A percentile compares a stretch with the other conserved stretches of the same genome.
Evolutionary conservation across 116 monocot species (phyloP).

Genomic region (Posidonia oceanica): DNA sequence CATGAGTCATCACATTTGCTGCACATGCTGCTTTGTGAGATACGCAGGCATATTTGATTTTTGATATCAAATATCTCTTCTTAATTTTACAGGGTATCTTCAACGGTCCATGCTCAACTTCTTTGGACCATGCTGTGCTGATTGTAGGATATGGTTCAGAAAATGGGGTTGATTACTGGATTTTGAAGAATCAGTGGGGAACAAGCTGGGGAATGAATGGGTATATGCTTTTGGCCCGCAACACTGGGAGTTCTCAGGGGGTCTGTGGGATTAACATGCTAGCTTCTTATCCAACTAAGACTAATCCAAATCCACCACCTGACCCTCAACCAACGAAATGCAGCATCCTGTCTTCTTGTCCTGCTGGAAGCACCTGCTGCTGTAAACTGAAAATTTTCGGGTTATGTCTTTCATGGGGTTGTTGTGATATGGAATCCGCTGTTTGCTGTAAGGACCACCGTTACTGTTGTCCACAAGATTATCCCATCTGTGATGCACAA

Average conservation of each 20-base stretch:
- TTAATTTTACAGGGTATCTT: slow-evolving; percentile 62
- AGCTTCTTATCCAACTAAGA: slow-evolving; percentile 80
- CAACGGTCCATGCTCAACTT: slow-evolving; percentile 83
- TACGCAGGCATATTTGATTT: background rate
- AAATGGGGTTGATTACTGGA: slow-evolving; percentile 87
- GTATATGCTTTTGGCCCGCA: slow-evolving; percentile 69
- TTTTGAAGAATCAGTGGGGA: slow-evolving; percentile 98
- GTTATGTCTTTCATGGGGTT: slow-evolving; percentile 79
- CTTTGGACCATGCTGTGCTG: slow-evolving; percentile 89
- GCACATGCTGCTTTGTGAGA: background rate
- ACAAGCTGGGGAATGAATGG: slow-evolving; percentile 87
- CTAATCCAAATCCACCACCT: slow-evolving; percentile 79
- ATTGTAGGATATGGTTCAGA: slow-evolving; percentile 92
- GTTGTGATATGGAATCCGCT: slow-evolving; percentile 76
- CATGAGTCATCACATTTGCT: background rate
- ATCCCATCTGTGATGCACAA: slow-evolving; percentile 57
- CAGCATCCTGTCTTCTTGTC: slow-evolving; percentile 57
- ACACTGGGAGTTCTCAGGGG: slow-evolving; percentile 47
- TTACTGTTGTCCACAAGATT: slow-evolving; percentile 77
- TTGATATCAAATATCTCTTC: background rate
- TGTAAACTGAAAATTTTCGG: slow-evolving; percentile 62
- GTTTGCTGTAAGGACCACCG: slow-evolving; percentile 78
- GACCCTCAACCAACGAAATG: slow-evolving; percentile 79
- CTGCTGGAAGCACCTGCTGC: slow-evolving; percentile 76
- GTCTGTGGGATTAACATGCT: slow-evolving; percentile 89